Evolutionary conservation across 371 early-diverging fungal species (phyloP).

Genomic region (Syncephalastrum racemosum): DNA sequence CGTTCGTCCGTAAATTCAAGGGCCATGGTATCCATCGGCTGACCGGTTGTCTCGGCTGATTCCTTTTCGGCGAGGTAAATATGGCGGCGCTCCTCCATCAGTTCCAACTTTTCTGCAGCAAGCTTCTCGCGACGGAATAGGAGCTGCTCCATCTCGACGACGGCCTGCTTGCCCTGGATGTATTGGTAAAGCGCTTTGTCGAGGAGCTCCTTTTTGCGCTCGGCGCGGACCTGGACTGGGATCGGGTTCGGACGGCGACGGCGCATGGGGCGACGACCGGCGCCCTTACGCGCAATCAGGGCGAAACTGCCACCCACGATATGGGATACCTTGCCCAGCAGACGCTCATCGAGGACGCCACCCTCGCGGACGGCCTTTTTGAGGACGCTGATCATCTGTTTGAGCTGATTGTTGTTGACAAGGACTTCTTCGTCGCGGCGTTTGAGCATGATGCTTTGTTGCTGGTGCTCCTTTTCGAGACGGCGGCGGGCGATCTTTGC

Average conservation of each 20-base stretch:
- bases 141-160: slow-evolving; percentile 51
- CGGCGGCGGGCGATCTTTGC: slow-evolving; percentile 67
- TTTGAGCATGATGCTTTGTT: slow-evolving; percentile 61
- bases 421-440: slow-evolving; percentile 58
- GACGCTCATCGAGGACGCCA: slow-evolving; percentile 44
- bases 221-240: slow-evolving; percentile 39
- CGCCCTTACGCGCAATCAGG: slow-evolving; percentile 25
- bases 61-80: slow-evolving; percentile 66
- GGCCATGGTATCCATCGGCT: slow-evolving; percentile 54
- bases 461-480: slow-evolving; percentile 67
- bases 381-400: slow-evolving; percentile 48
- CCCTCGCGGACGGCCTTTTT: slow-evolving; percentile 54
- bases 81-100: slow-evolving; percentile 69
- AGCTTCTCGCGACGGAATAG: slow-evolving; percentile 59
- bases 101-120: slow-evolving; percentile 68
- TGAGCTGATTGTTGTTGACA: slow-evolving; percentile 56
- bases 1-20: slow-evolving; percentile 79
- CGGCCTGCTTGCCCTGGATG: slow-evolving; percentile 53
- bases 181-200: slow-evolving; percentile 57
- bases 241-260: slow-evolving; percentile 30
- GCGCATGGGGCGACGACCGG: slow-evolving; percentile 7
- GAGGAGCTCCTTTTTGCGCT: slow-evolving; percentile 61
- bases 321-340: slow-evolving; percentile 41
- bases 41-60: slow-evolving; percentile 47
- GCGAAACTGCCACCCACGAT: slow-evolving; percentile 49